These are phyloP conservation scores for Lipomyces starkeyi DNA, from an alignment of 805 yeast genomes.

Conservation along the genomic window DNA sequence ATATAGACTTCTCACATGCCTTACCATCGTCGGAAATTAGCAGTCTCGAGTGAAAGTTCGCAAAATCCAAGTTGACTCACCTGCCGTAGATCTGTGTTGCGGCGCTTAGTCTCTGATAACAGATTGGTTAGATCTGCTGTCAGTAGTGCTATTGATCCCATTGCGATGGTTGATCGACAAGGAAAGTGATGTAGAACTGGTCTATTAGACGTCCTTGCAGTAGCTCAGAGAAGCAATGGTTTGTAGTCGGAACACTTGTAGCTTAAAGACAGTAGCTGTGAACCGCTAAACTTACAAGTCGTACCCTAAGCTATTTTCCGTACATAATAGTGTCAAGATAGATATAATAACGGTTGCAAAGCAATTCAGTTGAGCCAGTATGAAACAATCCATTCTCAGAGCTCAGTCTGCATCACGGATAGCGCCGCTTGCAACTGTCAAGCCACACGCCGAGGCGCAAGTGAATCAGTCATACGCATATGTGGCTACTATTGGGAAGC, in stretches of 20 bases:
- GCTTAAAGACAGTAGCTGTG: background rate
- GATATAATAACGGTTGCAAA: background rate
- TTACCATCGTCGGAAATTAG: constrained; percentile 20
- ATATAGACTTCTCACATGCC: constrained; percentile 40
- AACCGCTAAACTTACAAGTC: background rate
- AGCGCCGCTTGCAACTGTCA: background rate
- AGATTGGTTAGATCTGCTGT: constrained; percentile 64
- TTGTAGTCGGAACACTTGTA: background rate
- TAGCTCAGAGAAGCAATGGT: background rate
- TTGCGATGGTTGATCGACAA: constrained; percentile 33
- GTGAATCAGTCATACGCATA: background rate
- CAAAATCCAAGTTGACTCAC: constrained; percentile 45
- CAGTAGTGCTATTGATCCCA: constrained; percentile 58
- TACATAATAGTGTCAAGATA: constrained; percentile 31
- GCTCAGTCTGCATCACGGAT: too few species aligned
- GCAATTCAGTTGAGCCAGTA: background rate
- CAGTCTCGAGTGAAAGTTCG: background rate
- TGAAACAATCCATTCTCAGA: background rate
- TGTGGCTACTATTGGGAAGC: background rate
- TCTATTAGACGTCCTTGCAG: background rate
- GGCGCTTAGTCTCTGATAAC: constrained; percentile 71
- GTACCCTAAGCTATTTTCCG: constrained; percentile 11
- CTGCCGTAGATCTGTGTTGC: constrained; percentile 69
- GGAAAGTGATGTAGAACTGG: background rate
- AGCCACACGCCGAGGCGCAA: background rate